phyloP scores from a whole-genome alignment of 805 yeast species.

The Myxozyma lipomycoides region DNA sequence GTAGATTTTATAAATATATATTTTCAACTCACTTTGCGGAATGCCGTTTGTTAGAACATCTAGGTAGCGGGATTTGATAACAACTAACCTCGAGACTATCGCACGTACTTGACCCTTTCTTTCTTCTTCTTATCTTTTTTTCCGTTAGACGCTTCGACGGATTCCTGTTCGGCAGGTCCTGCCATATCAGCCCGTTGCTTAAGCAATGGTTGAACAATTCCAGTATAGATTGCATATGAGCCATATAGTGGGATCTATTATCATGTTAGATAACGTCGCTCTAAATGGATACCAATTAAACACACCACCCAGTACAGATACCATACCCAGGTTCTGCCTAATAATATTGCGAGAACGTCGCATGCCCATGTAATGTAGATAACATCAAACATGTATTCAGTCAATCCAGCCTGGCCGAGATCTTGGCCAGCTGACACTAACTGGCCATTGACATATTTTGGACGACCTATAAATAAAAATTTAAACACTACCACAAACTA shows the following conservation, averaged over 20 bases:
- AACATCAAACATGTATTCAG: constrained; percentile 69
- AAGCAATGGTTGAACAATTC: constrained; percentile 23
- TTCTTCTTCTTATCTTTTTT: constrained; percentile 5
- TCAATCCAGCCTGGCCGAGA: constrained; percentile 57
- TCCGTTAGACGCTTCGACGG: neutral
- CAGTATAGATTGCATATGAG: constrained; percentile 18
- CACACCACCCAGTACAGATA: constrained; percentile 43
- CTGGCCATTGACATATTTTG: constrained; percentile 48
- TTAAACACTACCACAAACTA: neutral
- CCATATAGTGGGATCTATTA: constrained; percentile 22
- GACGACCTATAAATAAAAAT: constrained; percentile 43
- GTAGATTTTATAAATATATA: neutral
- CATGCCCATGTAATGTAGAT: constrained; percentile 61
- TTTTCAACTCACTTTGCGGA: too few relatives aligned
- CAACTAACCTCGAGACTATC: too few relatives aligned
- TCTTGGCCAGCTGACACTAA: constrained; percentile 58
- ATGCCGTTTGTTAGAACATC: too few relatives aligned
- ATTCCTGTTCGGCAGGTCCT: constrained; percentile 3
- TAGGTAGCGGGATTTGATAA: too few relatives aligned
- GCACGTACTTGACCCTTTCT: constrained; percentile 18
- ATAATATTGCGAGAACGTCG: constrained; percentile 49
- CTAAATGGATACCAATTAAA: neutral
- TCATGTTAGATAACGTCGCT: neutral
- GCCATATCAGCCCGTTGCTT: constrained; percentile 11
- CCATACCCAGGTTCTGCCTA: constrained; percentile 63